Evolutionary conservation across 1,284 basidiomycete genomes (phyloP), one percentile per base, ranked within the genome.

Genomic region (Tilletia walkeri): DNA sequence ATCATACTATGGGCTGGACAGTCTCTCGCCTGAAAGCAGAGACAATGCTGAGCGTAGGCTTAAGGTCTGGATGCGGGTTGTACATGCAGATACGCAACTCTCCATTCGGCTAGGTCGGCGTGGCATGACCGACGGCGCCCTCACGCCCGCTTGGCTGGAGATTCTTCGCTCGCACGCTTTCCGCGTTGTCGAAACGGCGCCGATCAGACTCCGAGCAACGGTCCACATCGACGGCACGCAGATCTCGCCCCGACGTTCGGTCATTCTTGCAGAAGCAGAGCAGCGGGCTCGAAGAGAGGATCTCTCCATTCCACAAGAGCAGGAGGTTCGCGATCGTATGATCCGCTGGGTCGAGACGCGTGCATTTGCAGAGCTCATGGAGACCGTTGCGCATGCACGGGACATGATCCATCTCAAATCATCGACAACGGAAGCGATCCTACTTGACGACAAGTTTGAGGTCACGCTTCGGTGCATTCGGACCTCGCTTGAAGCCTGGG

Each of bases 11-110:
- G 74, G 74, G 3, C 73, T 76, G 68, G 73, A 73, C 66, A 77
- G 74, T 36, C 66, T 69, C 53, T 73, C 74, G 39, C 70, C 48
- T 4, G 73, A 70, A 18, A 75, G 72, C 7, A 63, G 75, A 30
- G 67, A 69, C 39, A 75, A 76, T 34, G 76, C 76, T 0, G 76
- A 78, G 49, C 71, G 76, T 5, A 68, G 76, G 3, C 73, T 78
- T 70, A 73, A 73, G 16, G 73, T 78, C 1, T 78, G 76, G 76
- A 74, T 78, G 73, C 73, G 73, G n/a, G 72, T 73, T 49, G 76
- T 78, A 4, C 76, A 76, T 48, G 70, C 72, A n/a, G 76, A 78
- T 59, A 75, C 75, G n/a, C 75, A 76, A 48, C 66, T 78, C 7
- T 78, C 76, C 24, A 73, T 78, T 6, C 73, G 76, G 45, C 66